Conservation (phyloP, 2,329 filamentous ascomycete species). For the Cytospora paraplurivora region DNA sequence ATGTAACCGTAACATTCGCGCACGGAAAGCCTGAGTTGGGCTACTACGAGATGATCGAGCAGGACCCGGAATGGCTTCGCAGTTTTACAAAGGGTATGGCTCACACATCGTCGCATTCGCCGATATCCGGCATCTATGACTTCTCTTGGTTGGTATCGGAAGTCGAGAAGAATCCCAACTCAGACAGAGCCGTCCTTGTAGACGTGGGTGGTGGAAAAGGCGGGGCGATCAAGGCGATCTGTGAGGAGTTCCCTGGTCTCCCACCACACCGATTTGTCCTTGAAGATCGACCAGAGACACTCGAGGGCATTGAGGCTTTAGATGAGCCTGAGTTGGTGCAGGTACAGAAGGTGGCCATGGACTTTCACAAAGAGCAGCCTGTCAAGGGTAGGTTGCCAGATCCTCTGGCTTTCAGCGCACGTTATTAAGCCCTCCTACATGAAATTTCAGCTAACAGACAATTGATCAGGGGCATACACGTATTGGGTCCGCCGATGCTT, state of each 20-base stretch:
- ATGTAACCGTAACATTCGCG: slow-evolving; percentile 34
- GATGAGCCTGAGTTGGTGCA: slow-evolving; percentile 30
- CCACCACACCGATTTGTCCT: slow-evolving; percentile 34
- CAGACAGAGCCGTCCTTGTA: slow-evolving; percentile 34
- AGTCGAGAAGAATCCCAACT: slow-evolving; percentile 15
- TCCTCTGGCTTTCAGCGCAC: not conserved
- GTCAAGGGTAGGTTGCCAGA: slow-evolving; percentile 33
- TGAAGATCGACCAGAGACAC: slow-evolving; percentile 37
- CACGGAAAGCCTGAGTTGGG: slow-evolving; percentile 33
- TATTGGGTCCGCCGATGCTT: slow-evolving; percentile 40
- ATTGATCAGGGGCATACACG: slow-evolving; percentile 34
- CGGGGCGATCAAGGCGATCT: slow-evolving; percentile 34
- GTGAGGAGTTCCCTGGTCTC: slow-evolving; percentile 31
- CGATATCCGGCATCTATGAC: slow-evolving; percentile 36
- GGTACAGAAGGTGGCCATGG: slow-evolving; percentile 34
- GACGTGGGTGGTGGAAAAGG: slow-evolving; percentile 39
- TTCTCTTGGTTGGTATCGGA: slow-evolving; percentile 32
- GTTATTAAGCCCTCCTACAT: not conserved
- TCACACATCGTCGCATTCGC: slow-evolving; percentile 32
- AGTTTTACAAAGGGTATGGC: slow-evolving; percentile 37
- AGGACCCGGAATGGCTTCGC: slow-evolving; percentile 31
- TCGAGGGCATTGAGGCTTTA: slow-evolving; percentile 29
- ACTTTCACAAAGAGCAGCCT: slow-evolving; percentile 37
- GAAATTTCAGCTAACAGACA: slow-evolving; percentile 8
- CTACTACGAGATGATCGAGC: slow-evolving; percentile 34